Evolutionary conservation across 495 filamentous ascomycete species (phyloP), one percentile per base, ranked within the genome.

Genomic region (Daldinia bambusicola): DNA sequence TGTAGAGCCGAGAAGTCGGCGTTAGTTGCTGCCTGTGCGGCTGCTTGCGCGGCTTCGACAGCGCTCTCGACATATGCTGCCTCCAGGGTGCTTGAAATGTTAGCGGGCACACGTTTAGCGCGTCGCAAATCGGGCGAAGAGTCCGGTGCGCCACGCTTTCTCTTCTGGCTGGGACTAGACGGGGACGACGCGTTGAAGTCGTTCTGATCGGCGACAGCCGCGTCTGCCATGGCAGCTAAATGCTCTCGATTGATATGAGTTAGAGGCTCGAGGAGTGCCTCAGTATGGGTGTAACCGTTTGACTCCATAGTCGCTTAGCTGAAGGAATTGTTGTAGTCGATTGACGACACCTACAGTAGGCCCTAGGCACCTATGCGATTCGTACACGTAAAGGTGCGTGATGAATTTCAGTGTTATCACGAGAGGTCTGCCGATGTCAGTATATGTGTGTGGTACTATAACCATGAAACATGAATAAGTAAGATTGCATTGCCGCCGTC

Each of bases 1-100:
- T 84, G 84, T 10, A 88, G 79, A 13, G 80, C 80, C 60, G 74
- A 81, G 63, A 85, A 86, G 63, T 87, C 85, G 22, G 82, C 82
- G 30, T 74, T 75, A 14, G 75, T 77, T 14, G 75, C 76, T 12
- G 77, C 77, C 36, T 78, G 81, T 10, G 81, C 81, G 4, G 82
- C 83, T 32, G 75, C 75, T 65, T 85, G 81, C 5, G 82, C 82
- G n/a, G 82, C 79, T 72, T 79, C 79, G 41, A 83, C 81, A 20
- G 82, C 79, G 60, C 79, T 77, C 61, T 83, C 80, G 0, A 85
- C 76, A 63, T 82, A 85, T 14, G 80, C 75, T 3, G 82, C 63
- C 22, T 83, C 72, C 5, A 76, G 76, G 6, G 79, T 55, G 34
- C 74, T 67, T 0, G 80, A 73, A 72, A 84, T 81, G 36, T 79